These are phyloP conservation scores for Phytophthora agathidicida DNA, from an alignment of 352 stramenopile genomes.

Conservation along the genomic window DNA sequence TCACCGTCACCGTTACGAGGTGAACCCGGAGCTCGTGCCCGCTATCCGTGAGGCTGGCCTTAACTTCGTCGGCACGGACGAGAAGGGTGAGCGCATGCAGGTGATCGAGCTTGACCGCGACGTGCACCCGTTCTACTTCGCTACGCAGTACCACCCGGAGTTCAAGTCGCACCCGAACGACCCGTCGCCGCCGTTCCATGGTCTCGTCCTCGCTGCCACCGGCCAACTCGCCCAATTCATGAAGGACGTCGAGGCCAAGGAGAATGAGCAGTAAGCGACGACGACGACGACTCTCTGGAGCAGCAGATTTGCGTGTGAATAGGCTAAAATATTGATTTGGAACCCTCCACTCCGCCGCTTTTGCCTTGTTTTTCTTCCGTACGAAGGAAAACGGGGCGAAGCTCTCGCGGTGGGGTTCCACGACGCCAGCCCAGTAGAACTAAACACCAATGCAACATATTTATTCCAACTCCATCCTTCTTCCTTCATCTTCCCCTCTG, in stretches of 20 bases:
- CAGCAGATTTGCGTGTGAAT: constrained; percentile 40
- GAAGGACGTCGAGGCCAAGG: constrained; percentile 40
- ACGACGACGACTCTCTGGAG: constrained; percentile 9
- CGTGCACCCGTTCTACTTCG: constrained; percentile 99
- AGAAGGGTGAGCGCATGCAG: constrained; percentile 98
- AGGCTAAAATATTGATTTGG: constrained; percentile 45
- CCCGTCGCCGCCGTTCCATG: constrained; percentile 98
- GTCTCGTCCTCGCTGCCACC: constrained; percentile 93
- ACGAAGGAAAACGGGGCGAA: constrained; percentile 47
- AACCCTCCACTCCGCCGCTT: constrained; percentile 18
- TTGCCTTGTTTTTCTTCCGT: constrained; percentile 44
- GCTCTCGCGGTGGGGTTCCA: constrained; percentile 36
- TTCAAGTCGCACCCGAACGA: constrained; percentile 97
- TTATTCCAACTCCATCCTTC: constrained; percentile 17
- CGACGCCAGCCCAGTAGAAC: constrained; percentile 7
- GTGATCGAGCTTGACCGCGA: constrained; percentile 96
- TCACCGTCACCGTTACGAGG: constrained; percentile 99
- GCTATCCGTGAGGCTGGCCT: constrained; percentile 93
- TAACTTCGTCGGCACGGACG: constrained; percentile 98
- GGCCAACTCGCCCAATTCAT: constrained; percentile 81
- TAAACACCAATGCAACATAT: constrained; percentile 24
- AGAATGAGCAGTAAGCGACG: constrained; percentile 28
- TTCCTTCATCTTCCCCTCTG: no score
- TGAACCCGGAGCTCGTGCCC: constrained; percentile 96
- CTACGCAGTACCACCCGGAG: constrained; percentile 99